These are phyloP conservation scores for Thymus mandschuricus DNA, from an alignment of 257 asterid species.

Conservation along the genomic window DNA sequence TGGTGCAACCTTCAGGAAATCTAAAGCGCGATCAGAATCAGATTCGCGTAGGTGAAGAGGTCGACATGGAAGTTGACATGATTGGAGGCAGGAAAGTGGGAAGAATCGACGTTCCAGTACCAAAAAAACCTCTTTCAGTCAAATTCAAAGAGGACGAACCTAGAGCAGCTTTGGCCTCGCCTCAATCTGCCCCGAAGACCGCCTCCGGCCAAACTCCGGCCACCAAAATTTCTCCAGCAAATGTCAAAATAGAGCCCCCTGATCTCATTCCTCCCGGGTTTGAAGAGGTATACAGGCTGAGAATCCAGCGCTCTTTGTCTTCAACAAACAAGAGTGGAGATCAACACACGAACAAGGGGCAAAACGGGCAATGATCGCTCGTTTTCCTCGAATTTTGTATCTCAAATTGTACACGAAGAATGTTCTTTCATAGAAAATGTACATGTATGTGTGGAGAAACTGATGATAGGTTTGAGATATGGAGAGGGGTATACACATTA, in stretches of 20 bases:
- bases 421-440: neutral
- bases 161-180: neutral
- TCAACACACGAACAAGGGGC: neutral
- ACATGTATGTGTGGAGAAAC: neutral
- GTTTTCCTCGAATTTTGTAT: neutral
- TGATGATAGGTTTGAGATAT: neutral
- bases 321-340: neutral
- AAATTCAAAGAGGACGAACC: neutral
- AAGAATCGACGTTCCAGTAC: conserved; percentile 36
- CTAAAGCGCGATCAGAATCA: neutral
- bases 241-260: neutral
- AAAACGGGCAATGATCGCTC: neutral
- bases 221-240: neutral
- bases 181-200: neutral
- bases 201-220: neutral
- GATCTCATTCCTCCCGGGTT: conserved; percentile 41
- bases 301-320: conserved; percentile 13
- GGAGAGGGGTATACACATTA: neutral
- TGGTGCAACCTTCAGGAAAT: neutral
- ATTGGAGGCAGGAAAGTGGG: conserved; percentile 53
- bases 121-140: conserved; percentile 11
- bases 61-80: conserved; percentile 73
- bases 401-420: neutral
- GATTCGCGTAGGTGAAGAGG: conserved; percentile 22
- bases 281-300: conserved; percentile 27